Evolutionary conservation across 2,329 filamentous ascomycete genomes (phyloP).

Genomic region (Bipolaris bicolor): DNA sequence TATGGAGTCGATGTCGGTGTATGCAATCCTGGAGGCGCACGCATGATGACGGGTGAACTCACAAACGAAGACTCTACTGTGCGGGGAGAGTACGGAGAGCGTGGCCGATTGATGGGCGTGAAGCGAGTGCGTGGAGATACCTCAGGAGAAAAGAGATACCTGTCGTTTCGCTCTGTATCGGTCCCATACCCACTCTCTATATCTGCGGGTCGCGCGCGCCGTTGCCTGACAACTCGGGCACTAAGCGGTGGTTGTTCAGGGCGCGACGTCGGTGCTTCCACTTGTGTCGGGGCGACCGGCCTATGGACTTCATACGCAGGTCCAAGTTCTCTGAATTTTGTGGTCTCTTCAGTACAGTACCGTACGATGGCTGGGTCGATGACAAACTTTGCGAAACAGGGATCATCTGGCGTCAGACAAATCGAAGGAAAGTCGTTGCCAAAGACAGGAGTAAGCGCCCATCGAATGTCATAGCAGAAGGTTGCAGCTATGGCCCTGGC

Average conservation of each 20-base stretch:
- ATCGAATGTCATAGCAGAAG: constrained; percentile 85
- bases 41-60: constrained; percentile 17
- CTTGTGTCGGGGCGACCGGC: constrained; percentile 5
- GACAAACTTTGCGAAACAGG: constrained; percentile 62
- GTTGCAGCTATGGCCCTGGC: constrained; percentile 86
- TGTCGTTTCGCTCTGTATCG: constrained; percentile 49
- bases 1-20: constrained; percentile 25
- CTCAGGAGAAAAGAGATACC: constrained; percentile 48
- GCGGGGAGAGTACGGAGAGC: constrained; percentile 20
- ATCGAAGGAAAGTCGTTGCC: constrained; percentile 77
- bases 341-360: constrained; percentile 46
- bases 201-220: constrained; percentile 28
- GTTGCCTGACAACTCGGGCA: constrained; percentile 13
- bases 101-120: constrained; percentile 52
- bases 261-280: constrained; percentile 19
- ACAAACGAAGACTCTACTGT: constrained; percentile 17
- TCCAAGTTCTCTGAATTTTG: constrained; percentile 43
- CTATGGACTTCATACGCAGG: constrained; percentile 18
- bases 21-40: constrained; percentile 9
- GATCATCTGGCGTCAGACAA: constrained; percentile 69
- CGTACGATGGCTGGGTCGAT: constrained; percentile 50
- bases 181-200: constrained; percentile 52
- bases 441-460: constrained; percentile 88
- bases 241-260: constrained; percentile 25
- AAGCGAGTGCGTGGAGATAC: constrained; percentile 47